Conservation (phyloP, 495 filamentous ascomycete species). For the Hypoxylon trugodes region DNA sequence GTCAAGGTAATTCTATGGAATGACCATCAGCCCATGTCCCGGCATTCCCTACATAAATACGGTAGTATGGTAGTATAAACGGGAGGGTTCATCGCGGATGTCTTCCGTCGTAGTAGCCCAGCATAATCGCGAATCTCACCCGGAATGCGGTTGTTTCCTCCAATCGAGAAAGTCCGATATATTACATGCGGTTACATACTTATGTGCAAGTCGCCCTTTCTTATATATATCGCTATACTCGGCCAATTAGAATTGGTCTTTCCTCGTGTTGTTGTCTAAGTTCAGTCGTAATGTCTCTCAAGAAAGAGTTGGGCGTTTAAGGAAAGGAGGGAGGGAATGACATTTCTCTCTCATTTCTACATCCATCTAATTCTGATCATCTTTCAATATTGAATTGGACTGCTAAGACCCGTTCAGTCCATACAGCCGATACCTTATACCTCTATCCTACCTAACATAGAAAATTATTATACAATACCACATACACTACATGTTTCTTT, state of each 20-base stretch:
- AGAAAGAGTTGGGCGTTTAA: not conserved
- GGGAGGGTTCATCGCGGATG: not conserved
- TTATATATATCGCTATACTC: not conserved
- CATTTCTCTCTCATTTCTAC: not conserved
- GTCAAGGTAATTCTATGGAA: constrained; percentile 12
- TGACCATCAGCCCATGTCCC: constrained; percentile 27
- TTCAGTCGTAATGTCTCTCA: not conserved
- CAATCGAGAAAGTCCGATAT: constrained; percentile 5
- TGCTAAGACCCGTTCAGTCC: not conserved
- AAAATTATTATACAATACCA: constrained; percentile 1
- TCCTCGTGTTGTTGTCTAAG: not conserved
- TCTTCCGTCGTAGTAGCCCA: not conserved
- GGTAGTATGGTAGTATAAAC: not conserved
- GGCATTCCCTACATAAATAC: not conserved
- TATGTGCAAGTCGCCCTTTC: not conserved
- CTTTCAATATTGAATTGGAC: not conserved
- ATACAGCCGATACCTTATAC: not conserved
- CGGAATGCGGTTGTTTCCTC: constrained; percentile 3
- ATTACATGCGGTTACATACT: constrained; percentile 4
- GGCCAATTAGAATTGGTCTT: not conserved
- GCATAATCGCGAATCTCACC: not conserved
- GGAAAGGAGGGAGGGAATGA: not conserved
- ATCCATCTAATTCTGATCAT: not conserved
- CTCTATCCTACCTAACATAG: constrained; percentile 2
- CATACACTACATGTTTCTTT: not conserved